A percentile compares a stretch with the other conserved stretches of the same genome.
Conservation (phyloP, 192 early-diverging fungal species). For the Lobosporangium transversale region DNA sequence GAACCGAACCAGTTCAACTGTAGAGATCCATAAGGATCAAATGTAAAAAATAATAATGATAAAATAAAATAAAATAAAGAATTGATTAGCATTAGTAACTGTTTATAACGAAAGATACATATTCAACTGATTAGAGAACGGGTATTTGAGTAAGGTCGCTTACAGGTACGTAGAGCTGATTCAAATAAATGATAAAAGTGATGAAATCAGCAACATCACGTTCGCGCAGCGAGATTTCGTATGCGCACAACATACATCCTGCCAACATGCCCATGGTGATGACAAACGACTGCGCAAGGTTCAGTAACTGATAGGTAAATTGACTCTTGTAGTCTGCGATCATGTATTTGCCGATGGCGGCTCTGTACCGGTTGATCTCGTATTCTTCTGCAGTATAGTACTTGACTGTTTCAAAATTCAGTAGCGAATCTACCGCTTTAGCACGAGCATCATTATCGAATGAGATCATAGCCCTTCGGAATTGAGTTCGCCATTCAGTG, state of each 20-base stretch:
- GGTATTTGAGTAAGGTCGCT: no score
- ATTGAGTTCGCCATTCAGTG: slow-evolving; percentile 88
- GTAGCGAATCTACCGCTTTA: slow-evolving; percentile 90
- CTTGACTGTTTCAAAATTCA: slow-evolving; percentile 99
- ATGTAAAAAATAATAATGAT: neutral
- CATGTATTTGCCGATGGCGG: slow-evolving; percentile 83
- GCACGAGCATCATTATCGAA: slow-evolving; percentile 88
- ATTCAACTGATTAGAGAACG: no score
- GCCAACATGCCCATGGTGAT: slow-evolving; percentile 86
- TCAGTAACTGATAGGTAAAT: slow-evolving; percentile 81
- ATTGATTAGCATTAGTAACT: no score
- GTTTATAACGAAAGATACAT: no score
- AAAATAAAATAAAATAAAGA: slow-evolving; percentile 22
- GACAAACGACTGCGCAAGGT: slow-evolving; percentile 86
- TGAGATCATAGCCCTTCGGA: slow-evolving; percentile 83
- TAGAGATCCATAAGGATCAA: neutral
- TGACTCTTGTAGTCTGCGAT: slow-evolving; percentile 85
- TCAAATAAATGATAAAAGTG: slow-evolving; percentile 86
- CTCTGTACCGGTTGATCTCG: slow-evolving; percentile 82
- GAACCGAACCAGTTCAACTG: slow-evolving; percentile 90
- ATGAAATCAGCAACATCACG: slow-evolving; percentile 89
- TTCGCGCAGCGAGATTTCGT: slow-evolving; percentile 75
- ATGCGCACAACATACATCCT: slow-evolving; percentile 86
- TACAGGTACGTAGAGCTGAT: slow-evolving; percentile 91
- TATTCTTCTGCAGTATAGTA: slow-evolving; percentile 93